phyloP scores from a whole-genome alignment of 345 rosid genomes.

The Ailanthus altissimus region DNA sequence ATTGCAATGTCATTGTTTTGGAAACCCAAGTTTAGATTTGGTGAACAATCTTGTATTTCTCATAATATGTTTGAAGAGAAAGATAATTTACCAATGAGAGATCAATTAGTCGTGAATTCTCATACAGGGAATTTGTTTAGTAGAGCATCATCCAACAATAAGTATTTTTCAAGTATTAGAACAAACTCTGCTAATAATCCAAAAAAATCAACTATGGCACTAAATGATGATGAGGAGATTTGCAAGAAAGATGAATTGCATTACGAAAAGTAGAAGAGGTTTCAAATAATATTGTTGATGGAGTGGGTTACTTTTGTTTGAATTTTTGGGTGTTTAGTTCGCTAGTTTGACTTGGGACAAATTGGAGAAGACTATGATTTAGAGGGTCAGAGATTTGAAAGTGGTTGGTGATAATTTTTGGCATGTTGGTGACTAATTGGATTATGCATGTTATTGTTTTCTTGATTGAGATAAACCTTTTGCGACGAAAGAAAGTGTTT shows the following conservation, averaged over 20 bases:
- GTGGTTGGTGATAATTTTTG: constrained; percentile 71
- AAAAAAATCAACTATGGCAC: constrained; percentile 38
- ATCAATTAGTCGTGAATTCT: constrained; percentile 39
- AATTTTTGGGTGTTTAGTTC: constrained; percentile 44
- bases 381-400: constrained; percentile 80
- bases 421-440: constrained; percentile 74
- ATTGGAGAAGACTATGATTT: constrained; percentile 33
- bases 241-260: constrained; percentile 51
- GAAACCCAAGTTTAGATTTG: constrained; percentile 86
- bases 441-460: constrained; percentile 71
- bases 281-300: constrained; percentile 40
- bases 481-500: constrained; percentile 72
- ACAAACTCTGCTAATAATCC: constrained; percentile 39
- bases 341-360: constrained; percentile 56
- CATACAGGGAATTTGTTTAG: constrained; percentile 37
- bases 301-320: constrained; percentile 50
- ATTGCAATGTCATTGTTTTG: constrained; percentile 56
- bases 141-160: constrained; percentile 53
- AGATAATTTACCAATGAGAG: constrained; percentile 30
- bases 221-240: constrained; percentile 57
- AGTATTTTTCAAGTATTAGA: constrained; percentile 30
- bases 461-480: constrained; percentile 73
- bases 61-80: constrained; percentile 40
- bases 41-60: constrained; percentile 52
- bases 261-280: constrained; percentile 36